These are phyloP conservation scores for Ogataea trehaloabstinens DNA, from an alignment of 805 yeast species.

Conservation along the genomic window DNA sequence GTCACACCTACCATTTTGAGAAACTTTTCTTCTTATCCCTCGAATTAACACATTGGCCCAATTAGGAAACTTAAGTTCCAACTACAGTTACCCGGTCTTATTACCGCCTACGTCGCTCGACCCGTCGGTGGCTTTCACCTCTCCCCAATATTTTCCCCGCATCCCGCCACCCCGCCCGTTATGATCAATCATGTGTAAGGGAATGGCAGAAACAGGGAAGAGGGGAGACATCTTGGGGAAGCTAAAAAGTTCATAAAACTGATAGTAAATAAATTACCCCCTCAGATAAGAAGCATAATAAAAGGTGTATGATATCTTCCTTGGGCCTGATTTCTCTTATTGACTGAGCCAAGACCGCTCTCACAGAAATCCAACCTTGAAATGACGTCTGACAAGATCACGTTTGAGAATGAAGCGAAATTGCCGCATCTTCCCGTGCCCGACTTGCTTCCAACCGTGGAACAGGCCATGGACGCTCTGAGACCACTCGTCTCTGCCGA, in stretches of 20 bases:
- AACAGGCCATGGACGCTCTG: constrained; percentile 52
- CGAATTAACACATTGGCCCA: constrained; percentile 28
- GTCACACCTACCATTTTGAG: constrained; percentile 19
- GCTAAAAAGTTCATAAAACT: no score
- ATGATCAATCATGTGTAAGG: not conserved
- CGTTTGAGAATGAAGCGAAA: constrained; percentile 39
- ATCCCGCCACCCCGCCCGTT: constrained; percentile 1
- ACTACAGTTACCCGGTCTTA: constrained; percentile 19
- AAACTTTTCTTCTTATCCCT: constrained; percentile 21
- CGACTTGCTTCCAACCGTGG: constrained; percentile 44
- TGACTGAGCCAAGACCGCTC: no score
- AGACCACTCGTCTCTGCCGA: constrained; percentile 57
- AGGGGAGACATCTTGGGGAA: not conserved
- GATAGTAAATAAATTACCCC: no score
- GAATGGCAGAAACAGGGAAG: not conserved
- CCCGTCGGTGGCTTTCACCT: no score
- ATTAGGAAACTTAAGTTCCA: constrained; percentile 24
- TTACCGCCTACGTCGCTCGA: not conserved
- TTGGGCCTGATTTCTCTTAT: no score
- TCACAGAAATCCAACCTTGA: no score
- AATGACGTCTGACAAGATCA: constrained; percentile 18
- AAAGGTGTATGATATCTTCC: no score
- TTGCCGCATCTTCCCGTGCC: constrained; percentile 69
- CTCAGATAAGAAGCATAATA: no score
- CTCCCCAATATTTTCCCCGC: constrained; percentile 1